Conservation (phyloP, 176 grass and related monocot genomes). For the Hsuehochloa calcarea region DNA sequence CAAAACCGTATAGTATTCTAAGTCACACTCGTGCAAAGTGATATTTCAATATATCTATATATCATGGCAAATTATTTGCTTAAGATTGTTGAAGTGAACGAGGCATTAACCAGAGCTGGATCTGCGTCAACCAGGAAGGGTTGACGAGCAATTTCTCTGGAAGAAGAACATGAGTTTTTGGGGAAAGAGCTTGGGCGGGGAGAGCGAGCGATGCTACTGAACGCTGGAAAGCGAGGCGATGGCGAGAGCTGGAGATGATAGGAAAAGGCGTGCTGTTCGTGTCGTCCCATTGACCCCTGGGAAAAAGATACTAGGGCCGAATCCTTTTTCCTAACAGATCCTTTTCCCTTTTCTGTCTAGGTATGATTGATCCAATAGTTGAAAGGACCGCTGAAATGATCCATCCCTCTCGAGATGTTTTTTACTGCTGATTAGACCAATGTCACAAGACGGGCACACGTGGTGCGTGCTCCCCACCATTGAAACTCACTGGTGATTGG, state of each 20-base stretch:
- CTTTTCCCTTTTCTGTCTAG: slow-evolving; percentile 1
- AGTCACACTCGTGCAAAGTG: no score
- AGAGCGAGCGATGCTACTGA: slow-evolving; percentile 1
- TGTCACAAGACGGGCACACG: background rate
- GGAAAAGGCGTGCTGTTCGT: slow-evolving; percentile 20
- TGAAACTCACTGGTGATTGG: background rate
- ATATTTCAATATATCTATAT: background rate
- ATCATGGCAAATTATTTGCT: background rate
- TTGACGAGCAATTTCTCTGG: background rate
- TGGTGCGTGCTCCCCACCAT: background rate
- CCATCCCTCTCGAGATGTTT: background rate
- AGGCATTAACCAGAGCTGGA: background rate
- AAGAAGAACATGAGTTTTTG: background rate
- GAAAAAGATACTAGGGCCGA: slow-evolving; percentile 25
- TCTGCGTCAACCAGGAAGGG: background rate
- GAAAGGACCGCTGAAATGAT: slow-evolving; percentile 11
- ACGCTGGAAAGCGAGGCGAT: slow-evolving; percentile 15
- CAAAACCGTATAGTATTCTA: no score
- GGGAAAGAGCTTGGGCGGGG: background rate
- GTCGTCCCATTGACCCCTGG: slow-evolving; percentile 22
- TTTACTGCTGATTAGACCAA: slow-evolving; percentile 27
- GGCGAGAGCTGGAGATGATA: background rate
- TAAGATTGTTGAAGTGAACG: background rate
- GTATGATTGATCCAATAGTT: slow-evolving; percentile 28
- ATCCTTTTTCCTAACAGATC: background rate